Percentiles rank a stretch among this genome's conserved stretches.
These are phyloP conservation scores for Talaromyces liani DNA, from an alignment of 495 filamentous ascomycete genomes.

Conservation along the genomic window DNA sequence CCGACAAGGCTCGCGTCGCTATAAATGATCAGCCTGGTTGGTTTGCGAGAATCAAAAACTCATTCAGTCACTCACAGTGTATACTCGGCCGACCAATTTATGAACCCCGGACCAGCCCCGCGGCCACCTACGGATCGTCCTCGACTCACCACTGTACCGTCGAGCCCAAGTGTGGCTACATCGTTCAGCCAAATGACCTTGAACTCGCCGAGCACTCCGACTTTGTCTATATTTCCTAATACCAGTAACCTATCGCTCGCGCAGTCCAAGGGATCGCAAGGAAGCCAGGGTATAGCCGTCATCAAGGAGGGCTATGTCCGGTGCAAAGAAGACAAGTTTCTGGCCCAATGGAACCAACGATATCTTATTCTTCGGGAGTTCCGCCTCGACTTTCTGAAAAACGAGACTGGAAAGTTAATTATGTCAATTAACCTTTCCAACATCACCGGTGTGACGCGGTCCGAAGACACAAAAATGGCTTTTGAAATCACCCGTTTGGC, in stretches of 20 bases:
- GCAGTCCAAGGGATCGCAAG: conserved; percentile 52
- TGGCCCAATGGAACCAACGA: conserved; percentile 85
- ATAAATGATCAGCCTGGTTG: not conserved
- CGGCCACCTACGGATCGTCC: conserved; percentile 80
- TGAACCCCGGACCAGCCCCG: conserved; percentile 94
- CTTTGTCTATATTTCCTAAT: conserved; percentile 46
- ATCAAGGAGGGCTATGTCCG: conserved; percentile 86
- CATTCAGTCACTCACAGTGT: conserved; percentile 29
- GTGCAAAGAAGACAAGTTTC: conserved; percentile 78
- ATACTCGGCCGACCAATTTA: conserved; percentile 71
- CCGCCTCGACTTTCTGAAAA: conserved; percentile 86
- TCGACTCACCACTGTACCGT: conserved; percentile 58
- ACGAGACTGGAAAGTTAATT: conserved; percentile 72
- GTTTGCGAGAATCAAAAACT: not conserved
- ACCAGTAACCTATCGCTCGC: conserved; percentile 62
- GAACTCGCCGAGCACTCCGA: conserved; percentile 58
- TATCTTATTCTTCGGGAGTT: conserved; percentile 83
- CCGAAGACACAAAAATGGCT: conserved; percentile 77
- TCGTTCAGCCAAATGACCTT: conserved; percentile 70
- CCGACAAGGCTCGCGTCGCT: not conserved
- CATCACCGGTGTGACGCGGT: conserved; percentile 75
- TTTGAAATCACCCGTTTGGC: conserved; percentile 80
- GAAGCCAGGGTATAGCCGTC: conserved; percentile 55
- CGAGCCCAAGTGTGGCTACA: conserved; percentile 63
- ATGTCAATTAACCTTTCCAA: conserved; percentile 75